Evolutionary conservation across 495 filamentous ascomycete genomes (phyloP), one percentile per base, ranked within the genome.

Genomic region (Xylaria longipes): DNA sequence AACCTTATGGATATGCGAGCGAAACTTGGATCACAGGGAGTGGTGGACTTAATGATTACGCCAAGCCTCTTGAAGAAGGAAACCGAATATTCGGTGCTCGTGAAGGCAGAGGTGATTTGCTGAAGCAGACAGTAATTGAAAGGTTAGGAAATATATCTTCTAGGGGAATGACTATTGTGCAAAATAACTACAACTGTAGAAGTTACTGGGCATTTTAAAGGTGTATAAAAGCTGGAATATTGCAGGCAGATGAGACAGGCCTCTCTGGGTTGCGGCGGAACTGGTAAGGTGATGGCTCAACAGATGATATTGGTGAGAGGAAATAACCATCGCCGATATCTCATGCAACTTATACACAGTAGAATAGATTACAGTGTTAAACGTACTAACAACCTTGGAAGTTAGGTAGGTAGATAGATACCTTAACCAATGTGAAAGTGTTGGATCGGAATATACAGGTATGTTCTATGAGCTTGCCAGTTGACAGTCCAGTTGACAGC

Each of bases 91-190:
- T 37, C 62, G 7, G 71, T 79, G 14, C 66, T 77, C 1, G 73
- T 75, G 60, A 79, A 77, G 69, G 75, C 77, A 31, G 75, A 79
- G 57, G 74, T 79, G 25, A 71, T 76, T 29, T 79, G 77, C 58
- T 75, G 46, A 71, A 37, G 41, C 14, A 35, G 29, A 45, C 17
- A n/a, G 43, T 4, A 45, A 8, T 3, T 6, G 17, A 35, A 20
- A 37, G 39, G 33, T 14, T 22, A 50, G 58, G 9, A 12, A 50
- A 33, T 1, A 35, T 4, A 5, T n/a, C 15, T 43, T 22, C 46
- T 35, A 41, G 27, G 27, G 31, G 63, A 33, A 60, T 35, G 46
- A 31, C 35, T 29, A 65, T n/a, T 60, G 1, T n/a, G 33, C 57
- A 37, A 35, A 37, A 37, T 5, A 17, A 22, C 33, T 2, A 29